Evolutionary conservation across 164 flowering plant genomes (phyloP), one percentile per base, ranked within the genome.

Genomic region (Nelumbo lutea): DNA sequence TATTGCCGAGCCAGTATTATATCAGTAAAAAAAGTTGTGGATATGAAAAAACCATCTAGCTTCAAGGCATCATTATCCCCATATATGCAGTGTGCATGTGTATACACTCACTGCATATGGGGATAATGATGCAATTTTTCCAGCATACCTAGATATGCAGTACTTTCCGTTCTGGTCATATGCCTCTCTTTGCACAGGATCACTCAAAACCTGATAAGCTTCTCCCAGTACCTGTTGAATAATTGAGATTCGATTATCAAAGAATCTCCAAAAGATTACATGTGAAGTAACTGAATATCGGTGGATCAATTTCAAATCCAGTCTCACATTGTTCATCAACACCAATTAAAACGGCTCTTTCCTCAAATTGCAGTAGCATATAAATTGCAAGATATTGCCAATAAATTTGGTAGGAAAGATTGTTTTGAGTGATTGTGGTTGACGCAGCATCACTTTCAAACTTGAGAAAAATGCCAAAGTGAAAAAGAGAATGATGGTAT

Each of bases 191-290:
- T 88, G 93, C 27, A 72, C 77, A 39, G 96, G 89, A 83, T 95
- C 96, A 82, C 97, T 91, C 76, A 95, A 74, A 65, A 89, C 85
- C 70, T 95, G 98, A 81, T 91, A 95, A 66, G 98, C 96, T 84
- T 91, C 98, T 62, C 96, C 96, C 53, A 95, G 57, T 61, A 75
- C 91, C 98, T 90, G 87, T 41, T 42, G 39, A 44, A 65, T 44
- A 61, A 8, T 50, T 51, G 6, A 59, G 27, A 9, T n/a, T 55
- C 51, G 42, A 66, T 45, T n/a, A 57, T 45, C 15, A 27, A 61
- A 40, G 52, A 66, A 53, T 3, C 8, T 27, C 6, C 2, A 39
- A 4, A 14, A 9, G 43, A 7, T 42, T 51, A 46, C 4, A n/a
- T 14, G 15, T 27, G 27, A 27, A 27, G 27, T 57, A 57, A 40